These are phyloP conservation scores for Fusarium secorum DNA, from an alignment of 2,329 filamentous ascomycete species.

Conservation along the genomic window DNA sequence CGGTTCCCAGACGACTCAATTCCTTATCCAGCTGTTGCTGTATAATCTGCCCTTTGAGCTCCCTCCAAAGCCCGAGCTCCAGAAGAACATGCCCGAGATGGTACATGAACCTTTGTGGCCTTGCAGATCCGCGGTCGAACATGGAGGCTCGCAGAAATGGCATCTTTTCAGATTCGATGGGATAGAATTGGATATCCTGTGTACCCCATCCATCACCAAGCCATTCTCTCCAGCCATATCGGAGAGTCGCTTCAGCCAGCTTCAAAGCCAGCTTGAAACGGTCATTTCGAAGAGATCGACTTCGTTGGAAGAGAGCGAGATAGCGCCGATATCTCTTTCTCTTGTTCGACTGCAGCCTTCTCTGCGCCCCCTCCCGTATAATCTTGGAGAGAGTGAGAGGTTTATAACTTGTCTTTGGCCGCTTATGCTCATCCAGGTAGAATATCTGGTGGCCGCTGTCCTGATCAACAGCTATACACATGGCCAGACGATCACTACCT, in stretches of 20 bases:
- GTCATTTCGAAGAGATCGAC: not conserved
- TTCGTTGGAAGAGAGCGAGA: not conserved
- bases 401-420: not conserved
- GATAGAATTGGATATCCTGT: not conserved
- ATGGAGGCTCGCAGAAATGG: not conserved
- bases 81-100: constrained; percentile 1
- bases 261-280: constrained; percentile 3
- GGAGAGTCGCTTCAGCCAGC: constrained; percentile 7
- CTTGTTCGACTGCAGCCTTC: not conserved
- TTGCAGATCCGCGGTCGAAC: not conserved
- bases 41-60: not conserved
- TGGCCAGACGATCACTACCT: not conserved
- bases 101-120: not conserved
- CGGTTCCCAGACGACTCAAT: not conserved
- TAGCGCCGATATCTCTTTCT: not conserved
- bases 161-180: constrained; percentile 2
- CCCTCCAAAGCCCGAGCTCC: not conserved
- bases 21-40: not conserved
- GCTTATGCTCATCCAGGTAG: not conserved
- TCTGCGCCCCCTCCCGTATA: not conserved
- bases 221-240: constrained; percentile 14
- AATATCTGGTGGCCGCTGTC: not conserved
- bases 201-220: constrained; percentile 6
- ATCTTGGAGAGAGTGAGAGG: constrained; percentile 1
- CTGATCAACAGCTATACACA: constrained; percentile 6